Percentiles rank a stretch among this genome's conserved stretches.
Conservation (phyloP, 305 asterid genomes). For the Plantago coronopus region DNA sequence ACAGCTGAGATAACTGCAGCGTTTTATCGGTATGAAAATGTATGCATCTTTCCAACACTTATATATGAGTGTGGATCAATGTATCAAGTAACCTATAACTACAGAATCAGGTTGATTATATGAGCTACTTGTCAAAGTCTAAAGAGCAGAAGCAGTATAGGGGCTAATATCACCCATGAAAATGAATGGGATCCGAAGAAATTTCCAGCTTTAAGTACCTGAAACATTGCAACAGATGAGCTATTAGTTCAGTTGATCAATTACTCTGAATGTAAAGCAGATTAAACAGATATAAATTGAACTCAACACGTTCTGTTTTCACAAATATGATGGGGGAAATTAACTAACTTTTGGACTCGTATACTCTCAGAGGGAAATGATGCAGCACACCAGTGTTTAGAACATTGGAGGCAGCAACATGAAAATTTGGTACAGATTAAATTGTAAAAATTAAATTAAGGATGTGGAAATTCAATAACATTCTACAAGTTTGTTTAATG, state of each 20-base stretch:
- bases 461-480: too few relatives aligned
- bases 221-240: slow-evolving; percentile 29
- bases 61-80: slow-evolving; percentile 17
- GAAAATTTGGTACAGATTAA: too few relatives aligned
- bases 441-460: too few relatives aligned
- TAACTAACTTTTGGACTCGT: too few relatives aligned
- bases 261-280: too few relatives aligned
- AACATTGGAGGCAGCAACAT: too few relatives aligned
- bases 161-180: slow-evolving; percentile 34
- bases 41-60: slow-evolving; percentile 23
- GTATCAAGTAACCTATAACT: slow-evolving; percentile 29
- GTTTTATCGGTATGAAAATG: slow-evolving; percentile 21
- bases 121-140: slow-evolving; percentile 25
- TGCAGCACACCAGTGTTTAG: too few relatives aligned
- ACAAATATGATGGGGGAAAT: too few relatives aligned
- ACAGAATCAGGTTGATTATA: slow-evolving; percentile 15
- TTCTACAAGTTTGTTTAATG: too few relatives aligned
- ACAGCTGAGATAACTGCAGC: slow-evolving; percentile 36
- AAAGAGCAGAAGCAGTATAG: slow-evolving; percentile 35
- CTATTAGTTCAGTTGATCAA: neutral
- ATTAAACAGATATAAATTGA: too few relatives aligned
- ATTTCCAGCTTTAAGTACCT: slow-evolving; percentile 47
- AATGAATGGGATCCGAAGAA: slow-evolving; percentile 27
- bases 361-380: too few relatives aligned
- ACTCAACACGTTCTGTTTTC: too few relatives aligned